Evolutionary conservation across 2,329 filamentous ascomycete genomes (phyloP).

Genomic region (Leptoxyphium fumago): DNA sequence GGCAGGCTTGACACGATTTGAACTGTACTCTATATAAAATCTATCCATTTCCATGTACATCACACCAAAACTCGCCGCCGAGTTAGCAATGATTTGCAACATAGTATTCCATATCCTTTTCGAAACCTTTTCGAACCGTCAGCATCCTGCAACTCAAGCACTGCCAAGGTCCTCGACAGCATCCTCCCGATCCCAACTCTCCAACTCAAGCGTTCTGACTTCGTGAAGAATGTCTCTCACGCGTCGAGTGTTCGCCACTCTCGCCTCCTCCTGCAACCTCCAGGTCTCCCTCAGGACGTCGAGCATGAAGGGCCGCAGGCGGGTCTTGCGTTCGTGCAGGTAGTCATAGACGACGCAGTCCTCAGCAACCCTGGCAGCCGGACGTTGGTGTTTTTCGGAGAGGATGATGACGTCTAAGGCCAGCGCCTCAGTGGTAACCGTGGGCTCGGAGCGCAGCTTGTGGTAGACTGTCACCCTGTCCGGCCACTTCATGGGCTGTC

Average conservation of each 20-base stretch:
- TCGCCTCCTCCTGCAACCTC: conserved; percentile 46
- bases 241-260: conserved; percentile 34
- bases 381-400: conserved; percentile 58
- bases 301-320: conserved; percentile 46
- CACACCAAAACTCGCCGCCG: too few relatives aligned
- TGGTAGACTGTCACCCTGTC: conserved; percentile 75
- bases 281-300: conserved; percentile 45
- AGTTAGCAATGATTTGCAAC: too few relatives aligned
- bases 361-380: conserved; percentile 61
- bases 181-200: conserved; percentile 58
- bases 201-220: conserved; percentile 50
- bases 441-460: conserved; percentile 47
- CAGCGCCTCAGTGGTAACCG: conserved; percentile 38
- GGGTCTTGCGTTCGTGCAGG: conserved; percentile 38
- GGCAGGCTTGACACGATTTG: too few relatives aligned
- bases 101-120: too few relatives aligned
- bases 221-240: conserved; percentile 43
- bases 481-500: conserved; percentile 66
- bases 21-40: too few relatives aligned
- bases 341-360: conserved; percentile 73
- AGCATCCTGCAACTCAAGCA: too few relatives aligned
- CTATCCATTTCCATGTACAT: too few relatives aligned
- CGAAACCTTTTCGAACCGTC: too few relatives aligned
- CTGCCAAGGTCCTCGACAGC: conserved; percentile 42
- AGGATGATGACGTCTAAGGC: conserved; percentile 50